Evolutionary conservation across 2,329 filamentous ascomycete genomes (phyloP), one percentile per base, ranked within the genome.

Genomic region (Orbilia quercus): DNA sequence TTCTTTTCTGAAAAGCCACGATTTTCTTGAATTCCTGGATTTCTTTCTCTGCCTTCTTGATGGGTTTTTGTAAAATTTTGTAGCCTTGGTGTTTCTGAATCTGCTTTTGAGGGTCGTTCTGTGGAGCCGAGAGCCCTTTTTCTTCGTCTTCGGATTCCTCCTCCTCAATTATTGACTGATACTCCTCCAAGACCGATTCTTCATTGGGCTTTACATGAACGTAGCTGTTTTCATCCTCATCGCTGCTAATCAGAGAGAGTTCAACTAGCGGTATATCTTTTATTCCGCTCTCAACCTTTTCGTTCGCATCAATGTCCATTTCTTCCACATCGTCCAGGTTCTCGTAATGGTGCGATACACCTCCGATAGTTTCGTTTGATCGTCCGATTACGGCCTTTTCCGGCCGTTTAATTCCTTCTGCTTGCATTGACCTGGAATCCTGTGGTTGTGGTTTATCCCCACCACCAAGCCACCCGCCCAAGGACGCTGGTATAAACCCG

Each of bases 401-500:
- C n/a, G n/a, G n/a, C n/a, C n/a, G n/a, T n/a, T n/a, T n/a, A n/a
- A n/a, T n/a, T n/a, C n/a, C n/a, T n/a, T n/a, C n/a, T n/a, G n/a
- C n/a, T n/a, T n/a, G n/a, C n/a, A n/a, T n/a, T n/a, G 28, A 31
- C 9, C 28, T 31, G 28, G 28, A 31, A 9, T 9, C n/a, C n/a
- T n/a, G n/a, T 31, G 28, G 28, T 9, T 4, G 28, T 31, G 22
- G 7, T 48, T 48, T 20, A 14, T 48, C 22, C 44, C 22, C 22
- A 20, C 44, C 22, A 7, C 28, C 28, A 31, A 45, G 58, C 50
- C 50, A 54, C 11, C 23, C 31, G 6, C 22, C 28, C 3, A 51
- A 16, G 1, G 66, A 40, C n/a, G n/a, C n/a, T 16, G 66, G 66
- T 12, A 57, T n/a, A n/a, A 71, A 58, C 7, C 53, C 53, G 11